Evolutionary conservation across 2,329 filamentous ascomycete genomes (phyloP).

Genomic region (Trichophyton rubrum): DNA sequence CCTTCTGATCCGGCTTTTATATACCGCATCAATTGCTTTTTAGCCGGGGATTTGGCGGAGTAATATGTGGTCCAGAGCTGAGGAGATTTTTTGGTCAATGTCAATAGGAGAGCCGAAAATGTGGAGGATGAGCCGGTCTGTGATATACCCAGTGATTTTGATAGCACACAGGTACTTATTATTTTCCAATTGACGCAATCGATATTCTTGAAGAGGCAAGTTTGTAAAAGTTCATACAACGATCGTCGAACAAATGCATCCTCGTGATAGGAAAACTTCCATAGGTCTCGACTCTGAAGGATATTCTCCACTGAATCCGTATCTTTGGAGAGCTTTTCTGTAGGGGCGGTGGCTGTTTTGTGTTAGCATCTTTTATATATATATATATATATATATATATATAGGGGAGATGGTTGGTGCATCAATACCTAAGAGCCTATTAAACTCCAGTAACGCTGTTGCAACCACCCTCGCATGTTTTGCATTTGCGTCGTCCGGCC

Average conservation of each 20-base stretch:
- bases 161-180: conserved; percentile 57
- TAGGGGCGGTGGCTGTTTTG: conserved; percentile 22
- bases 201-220: conserved; percentile 38
- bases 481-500: conserved; percentile 67
- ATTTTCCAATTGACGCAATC: conserved; percentile 48
- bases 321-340: conserved; percentile 47
- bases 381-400: no score
- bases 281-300: conserved; percentile 50
- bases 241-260: conserved; percentile 48
- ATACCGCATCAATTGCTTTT: conserved; percentile 54
- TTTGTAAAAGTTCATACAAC: conserved; percentile 44
- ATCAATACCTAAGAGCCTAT: conserved; percentile 35
- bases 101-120: conserved; percentile 53
- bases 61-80: conserved; percentile 61
- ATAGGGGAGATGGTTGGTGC: neutral
- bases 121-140: conserved; percentile 65
- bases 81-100: conserved; percentile 52
- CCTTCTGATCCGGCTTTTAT: conserved; percentile 74
- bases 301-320: conserved; percentile 52
- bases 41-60: conserved; percentile 43
- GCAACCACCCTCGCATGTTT: conserved; percentile 74
- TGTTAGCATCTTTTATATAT: conserved; percentile 5
- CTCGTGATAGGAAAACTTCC: conserved; percentile 45
- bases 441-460: conserved; percentile 44
- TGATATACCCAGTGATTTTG: conserved; percentile 57